A percentile compares a stretch with the other conserved stretches of the same genome.
These are phyloP conservation scores for Ophiobolus disseminans DNA, from an alignment of 2,329 filamentous ascomycete species.

Conservation along the genomic window DNA sequence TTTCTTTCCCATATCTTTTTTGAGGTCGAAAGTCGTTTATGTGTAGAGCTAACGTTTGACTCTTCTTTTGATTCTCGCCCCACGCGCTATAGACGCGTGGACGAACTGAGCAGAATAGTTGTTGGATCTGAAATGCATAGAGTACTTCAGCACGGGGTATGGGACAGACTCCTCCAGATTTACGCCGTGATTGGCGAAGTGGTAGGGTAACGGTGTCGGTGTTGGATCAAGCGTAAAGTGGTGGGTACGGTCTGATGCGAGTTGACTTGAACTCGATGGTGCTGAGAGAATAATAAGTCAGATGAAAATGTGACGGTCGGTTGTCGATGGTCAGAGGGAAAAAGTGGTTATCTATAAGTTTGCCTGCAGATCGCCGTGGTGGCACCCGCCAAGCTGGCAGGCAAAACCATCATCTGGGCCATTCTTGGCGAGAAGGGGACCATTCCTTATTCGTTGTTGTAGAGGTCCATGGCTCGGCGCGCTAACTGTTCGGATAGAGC, in stretches of 20 bases:
- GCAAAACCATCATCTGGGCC: neutral
- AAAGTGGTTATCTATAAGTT: neutral
- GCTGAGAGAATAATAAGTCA: neutral
- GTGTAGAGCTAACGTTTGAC: slow-evolving; percentile 15
- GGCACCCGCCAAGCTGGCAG: neutral
- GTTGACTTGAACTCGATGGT: too few species aligned
- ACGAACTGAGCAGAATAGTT: slow-evolving; percentile 26
- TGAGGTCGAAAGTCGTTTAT: too few species aligned
- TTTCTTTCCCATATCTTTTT: slow-evolving; percentile 33
- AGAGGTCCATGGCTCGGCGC: neutral
- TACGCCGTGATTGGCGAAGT: slow-evolving; percentile 35
- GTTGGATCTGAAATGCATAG: slow-evolving; percentile 28
- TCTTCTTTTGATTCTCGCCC: slow-evolving; percentile 30
- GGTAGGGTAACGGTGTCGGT: slow-evolving; percentile 1
- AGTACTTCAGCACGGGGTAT: slow-evolving; percentile 36
- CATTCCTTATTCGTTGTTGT: neutral
- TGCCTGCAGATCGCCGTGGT: neutral
- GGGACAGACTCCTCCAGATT: slow-evolving; percentile 38
- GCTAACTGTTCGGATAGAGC: neutral
- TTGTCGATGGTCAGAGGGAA: neutral
- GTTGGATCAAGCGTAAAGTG: neutral
- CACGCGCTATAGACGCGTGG: slow-evolving; percentile 22
- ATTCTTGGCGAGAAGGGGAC: neutral
- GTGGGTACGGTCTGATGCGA: neutral
- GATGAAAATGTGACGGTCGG: too few species aligned